Evolutionary conservation across 1,284 basidiomycete genomes (phyloP), one percentile per base, ranked within the genome.

Genomic region (Rhodotorula sp.): DNA sequence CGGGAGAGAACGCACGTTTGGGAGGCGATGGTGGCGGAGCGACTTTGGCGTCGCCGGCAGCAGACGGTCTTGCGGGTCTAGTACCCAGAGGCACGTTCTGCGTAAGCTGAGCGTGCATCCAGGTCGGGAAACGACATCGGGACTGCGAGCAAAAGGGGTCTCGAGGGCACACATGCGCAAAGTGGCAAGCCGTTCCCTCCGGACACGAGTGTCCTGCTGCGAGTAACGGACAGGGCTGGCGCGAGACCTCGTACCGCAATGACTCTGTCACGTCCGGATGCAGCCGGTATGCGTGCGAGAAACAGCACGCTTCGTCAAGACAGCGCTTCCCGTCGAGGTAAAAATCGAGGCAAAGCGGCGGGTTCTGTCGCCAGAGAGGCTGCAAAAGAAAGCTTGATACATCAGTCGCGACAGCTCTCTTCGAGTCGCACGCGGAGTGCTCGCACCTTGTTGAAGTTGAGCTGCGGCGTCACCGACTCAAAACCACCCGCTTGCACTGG

Each of bases 271-370:
- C 58, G 2, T 43, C 46, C 2, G 23, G 62, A 18, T 62, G 54
- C 43, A 73, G 46, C 3, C 54, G 26, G 58, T 73, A 73, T 3
- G 47, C 26, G 51, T 73, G 71, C 14, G 60, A 61, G 52, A 64
- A 67, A 20, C 46, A 5, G 54, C 71, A 73, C 1, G 51, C 34
- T 49, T 73, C 71, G 52, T 62, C 61, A 29, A 18, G 5, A 31
- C 62, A 64, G 29, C 64, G 64, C 1, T n/a, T 18, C 1, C 26
- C 15, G 15, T 65, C 48, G 26, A 64, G 61, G 49, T 73, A 70
- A 43, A 52, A 58, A 47, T 66, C 58, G 48, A 73, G 62, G 59
- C 71, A 73, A n/a, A 73, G 58, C 0, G 65, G 71, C 6, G 68
- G 71, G 16, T 39, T 31, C 29, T 73, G 71, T 20, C 59, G 47